Conservation (phyloP, 2,329 filamentous ascomycete species). For the Nannizziopsis arthrosporioides region DNA sequence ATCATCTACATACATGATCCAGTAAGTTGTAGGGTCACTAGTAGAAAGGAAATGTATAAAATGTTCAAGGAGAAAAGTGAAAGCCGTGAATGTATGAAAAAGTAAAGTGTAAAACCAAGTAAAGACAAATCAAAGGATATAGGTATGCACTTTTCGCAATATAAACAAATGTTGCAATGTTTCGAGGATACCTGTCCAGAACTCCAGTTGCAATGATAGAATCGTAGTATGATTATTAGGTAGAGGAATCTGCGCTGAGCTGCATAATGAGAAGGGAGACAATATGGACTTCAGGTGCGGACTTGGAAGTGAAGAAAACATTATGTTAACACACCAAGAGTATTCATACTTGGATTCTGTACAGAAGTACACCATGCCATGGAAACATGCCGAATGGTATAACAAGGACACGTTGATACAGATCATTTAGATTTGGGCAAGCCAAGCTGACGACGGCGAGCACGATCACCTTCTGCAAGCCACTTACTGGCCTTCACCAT, state of each 20-base stretch:
- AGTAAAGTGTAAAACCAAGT: no score
- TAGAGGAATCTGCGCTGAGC: not conserved
- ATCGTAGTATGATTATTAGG: not conserved
- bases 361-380: not conserved
- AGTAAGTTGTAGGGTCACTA: no score
- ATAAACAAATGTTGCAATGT: not conserved
- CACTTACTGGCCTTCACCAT: constrained; percentile 84
- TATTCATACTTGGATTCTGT: not conserved
- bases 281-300: not conserved
- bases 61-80: no score
- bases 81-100: no score
- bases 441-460: constrained; percentile 46
- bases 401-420: not conserved
- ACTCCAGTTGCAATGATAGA: not conserved
- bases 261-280: not conserved
- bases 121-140: not conserved
- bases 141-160: not conserved
- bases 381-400: not conserved
- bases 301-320: not conserved
- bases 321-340: not conserved
- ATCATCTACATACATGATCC: no score
- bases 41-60: no score
- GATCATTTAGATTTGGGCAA: constrained; percentile 22
- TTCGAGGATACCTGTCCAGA: constrained; percentile 1
- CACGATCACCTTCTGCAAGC: constrained; percentile 81